phyloP scores from a whole-genome alignment of 306 rosid genomes.

The Prunus mongolica region DNA sequence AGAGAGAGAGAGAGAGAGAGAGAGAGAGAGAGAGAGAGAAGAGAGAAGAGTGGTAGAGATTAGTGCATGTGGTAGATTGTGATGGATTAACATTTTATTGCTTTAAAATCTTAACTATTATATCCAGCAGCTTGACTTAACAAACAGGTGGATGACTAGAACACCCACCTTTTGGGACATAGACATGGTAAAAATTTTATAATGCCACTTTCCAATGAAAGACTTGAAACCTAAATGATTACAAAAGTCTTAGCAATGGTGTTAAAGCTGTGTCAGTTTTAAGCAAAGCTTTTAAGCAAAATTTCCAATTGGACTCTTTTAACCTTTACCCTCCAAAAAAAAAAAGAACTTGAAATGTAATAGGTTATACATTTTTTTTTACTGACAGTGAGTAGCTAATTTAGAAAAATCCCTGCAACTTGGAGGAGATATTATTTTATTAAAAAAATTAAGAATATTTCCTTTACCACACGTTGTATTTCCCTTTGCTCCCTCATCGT shows the following conservation, averaged over 20 bases:
- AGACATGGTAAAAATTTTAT: background rate
- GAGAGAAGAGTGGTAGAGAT: no score
- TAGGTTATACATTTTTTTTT: background rate
- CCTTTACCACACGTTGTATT: background rate
- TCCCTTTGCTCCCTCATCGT: slow-evolving; percentile 12
- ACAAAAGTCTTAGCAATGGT: background rate
- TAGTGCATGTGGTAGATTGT: no score
- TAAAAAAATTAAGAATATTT: background rate
- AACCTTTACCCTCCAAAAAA: no score
- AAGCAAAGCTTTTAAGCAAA: background rate
- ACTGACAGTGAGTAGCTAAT: background rate
- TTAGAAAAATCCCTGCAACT: background rate
- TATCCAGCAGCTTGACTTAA: background rate
- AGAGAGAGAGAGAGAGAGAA: no score
- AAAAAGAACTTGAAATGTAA: background rate
- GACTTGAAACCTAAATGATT: background rate
- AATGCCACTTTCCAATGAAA: background rate
- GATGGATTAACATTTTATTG: background rate
- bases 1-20: no score
- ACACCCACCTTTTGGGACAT: background rate
- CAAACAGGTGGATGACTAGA: background rate
- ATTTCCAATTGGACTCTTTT: background rate
- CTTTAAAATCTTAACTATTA: background rate
- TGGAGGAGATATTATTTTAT: background rate
- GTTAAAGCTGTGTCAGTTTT: background rate